Evolutionary conservation across 2,329 filamentous ascomycete species (phyloP), one percentile per base, ranked within the genome.

Genomic region (Coniochaeta hoffmannii): DNA sequence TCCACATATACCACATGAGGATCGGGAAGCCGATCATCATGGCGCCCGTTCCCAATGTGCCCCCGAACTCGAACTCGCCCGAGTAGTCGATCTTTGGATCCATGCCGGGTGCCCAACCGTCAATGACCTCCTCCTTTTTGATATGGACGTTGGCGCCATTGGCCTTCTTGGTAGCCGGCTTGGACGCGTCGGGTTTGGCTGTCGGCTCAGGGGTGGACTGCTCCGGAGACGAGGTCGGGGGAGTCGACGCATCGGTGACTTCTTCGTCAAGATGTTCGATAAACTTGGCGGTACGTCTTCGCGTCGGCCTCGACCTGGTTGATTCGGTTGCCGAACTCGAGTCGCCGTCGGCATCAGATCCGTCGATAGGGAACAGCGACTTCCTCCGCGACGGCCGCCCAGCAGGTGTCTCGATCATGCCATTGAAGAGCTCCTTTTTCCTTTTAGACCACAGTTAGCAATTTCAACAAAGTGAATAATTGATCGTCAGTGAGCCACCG

Each of bases 1-100:
- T 86, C 92, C 92, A 97, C 92, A 99, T 96, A 76, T 97, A 97
- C 81, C 90, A 97, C 93, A 97, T 97, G 64, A 99, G 81, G 35
- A 86, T 59, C n/a, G 94, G 94, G 73, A 97, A 99, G 49, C 88
- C 84, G 59, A 91, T 80, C 90, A 97, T 97, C 83, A 97, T 91
- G 62, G 82, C 76, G 15, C 81, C 73, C 41, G 92, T 87, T 55
- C 94, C 93, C n/a, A 80, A 68, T 3, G 89, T 86, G 57, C 94
- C 94, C 60, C 93, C 93, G 68, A 97, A 99, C 69, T 99, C 95
- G 63, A 83, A 81, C 60, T 81, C 75, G 60, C 80, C 82, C 1
- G 82, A 85, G 65, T 79, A 75, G 71, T 88, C 85, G 56, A 87
- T 62, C 69, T 79, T 85, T 64, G 79, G 81, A 63, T 87, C 82